Evolutionary conservation across 2,329 filamentous ascomycete species (phyloP).

Genomic region (Sporothrix luriei): DNA sequence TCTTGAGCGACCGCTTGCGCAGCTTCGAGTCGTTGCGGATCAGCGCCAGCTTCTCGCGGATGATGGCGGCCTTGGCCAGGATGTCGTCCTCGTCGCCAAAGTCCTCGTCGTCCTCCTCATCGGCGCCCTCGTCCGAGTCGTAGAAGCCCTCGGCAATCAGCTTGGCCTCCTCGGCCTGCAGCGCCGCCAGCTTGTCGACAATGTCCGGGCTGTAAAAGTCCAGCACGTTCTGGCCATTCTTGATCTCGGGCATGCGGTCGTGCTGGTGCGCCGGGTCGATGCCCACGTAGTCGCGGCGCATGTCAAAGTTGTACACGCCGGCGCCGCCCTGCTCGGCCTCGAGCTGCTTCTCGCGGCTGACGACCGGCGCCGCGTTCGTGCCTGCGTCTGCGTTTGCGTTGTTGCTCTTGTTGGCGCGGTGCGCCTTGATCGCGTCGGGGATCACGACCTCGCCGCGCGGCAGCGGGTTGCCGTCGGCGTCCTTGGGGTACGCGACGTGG

Average conservation of each 20-base stretch:
- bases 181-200: slow-evolving; percentile 82
- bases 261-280: slow-evolving; percentile 92
- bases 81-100: slow-evolving; percentile 81
- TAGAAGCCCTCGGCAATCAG: slow-evolving; percentile 93
- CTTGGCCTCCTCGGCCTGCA: slow-evolving; percentile 94
- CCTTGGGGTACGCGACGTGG: slow-evolving; percentile 82
- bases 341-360: slow-evolving; percentile 48
- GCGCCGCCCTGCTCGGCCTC: slow-evolving; percentile 89
- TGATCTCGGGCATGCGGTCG: slow-evolving; percentile 91
- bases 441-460: slow-evolving; percentile 76
- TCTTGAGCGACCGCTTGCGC: slow-evolving; percentile 90
- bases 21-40: slow-evolving; percentile 94
- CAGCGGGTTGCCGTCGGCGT: slow-evolving; percentile 41
- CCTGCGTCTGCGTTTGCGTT: too few species aligned
- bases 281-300: slow-evolving; percentile 85
- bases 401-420: slow-evolving; percentile 43
- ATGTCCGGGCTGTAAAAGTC: slow-evolving; percentile 98
- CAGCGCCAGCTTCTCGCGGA: slow-evolving; percentile 89
- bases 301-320: slow-evolving; percentile 92
- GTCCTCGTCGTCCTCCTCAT: slow-evolving; percentile 48
- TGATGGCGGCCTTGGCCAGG: slow-evolving; percentile 87
- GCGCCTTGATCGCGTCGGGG: slow-evolving; percentile 80
- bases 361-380: background rate
- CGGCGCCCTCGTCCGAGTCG: slow-evolving; percentile 80
- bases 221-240: slow-evolving; percentile 95